Evolutionary conservation across 805 yeast species (phyloP).

Genomic region (Kuraishia hungarica): DNA sequence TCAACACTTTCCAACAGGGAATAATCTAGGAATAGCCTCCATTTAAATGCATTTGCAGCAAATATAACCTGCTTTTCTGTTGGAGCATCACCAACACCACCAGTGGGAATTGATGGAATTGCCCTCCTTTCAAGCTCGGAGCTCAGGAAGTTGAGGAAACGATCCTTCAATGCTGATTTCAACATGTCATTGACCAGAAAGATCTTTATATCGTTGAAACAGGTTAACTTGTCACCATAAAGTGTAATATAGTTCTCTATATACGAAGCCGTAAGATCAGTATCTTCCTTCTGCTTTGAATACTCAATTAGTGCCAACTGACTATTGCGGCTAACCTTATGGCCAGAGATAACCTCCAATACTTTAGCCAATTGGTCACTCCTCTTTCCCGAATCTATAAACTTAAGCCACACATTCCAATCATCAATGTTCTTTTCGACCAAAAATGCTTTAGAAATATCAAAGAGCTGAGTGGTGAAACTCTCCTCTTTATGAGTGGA

Average conservation of each 20-base stretch:
- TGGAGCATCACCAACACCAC: constrained; percentile 4
- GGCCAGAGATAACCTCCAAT: constrained; percentile 17
- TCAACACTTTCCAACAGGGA: constrained; percentile 4
- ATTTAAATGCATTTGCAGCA: constrained; percentile 31
- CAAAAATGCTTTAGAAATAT: constrained; percentile 32
- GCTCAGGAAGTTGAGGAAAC: constrained; percentile 5
- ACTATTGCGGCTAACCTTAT: constrained; percentile 43
- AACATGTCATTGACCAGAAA: constrained; percentile 9
- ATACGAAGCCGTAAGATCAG: constrained; percentile 15
- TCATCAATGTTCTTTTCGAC: constrained; percentile 53
- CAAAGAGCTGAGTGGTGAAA: constrained; percentile 34
- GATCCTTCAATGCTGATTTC: background rate
- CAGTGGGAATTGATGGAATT: background rate
- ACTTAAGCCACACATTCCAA: constrained; percentile 62
- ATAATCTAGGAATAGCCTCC: constrained; percentile 21
- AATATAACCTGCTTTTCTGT: constrained; percentile 13
- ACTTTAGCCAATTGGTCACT: constrained; percentile 26
- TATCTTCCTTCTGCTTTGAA: constrained; percentile 28
- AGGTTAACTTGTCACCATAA: constrained; percentile 53
- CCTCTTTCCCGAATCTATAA: constrained; percentile 35
- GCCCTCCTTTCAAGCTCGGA: background rate
- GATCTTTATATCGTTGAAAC: constrained; percentile 49
- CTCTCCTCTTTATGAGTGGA: constrained; percentile 17
- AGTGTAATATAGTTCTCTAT: constrained; percentile 31
- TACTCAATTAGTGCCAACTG: constrained; percentile 30